Percentiles rank a stretch among this genome's conserved stretches.
Evolutionary conservation across 345 rosid species (phyloP).

Genomic region (Pistacia integerrima): DNA sequence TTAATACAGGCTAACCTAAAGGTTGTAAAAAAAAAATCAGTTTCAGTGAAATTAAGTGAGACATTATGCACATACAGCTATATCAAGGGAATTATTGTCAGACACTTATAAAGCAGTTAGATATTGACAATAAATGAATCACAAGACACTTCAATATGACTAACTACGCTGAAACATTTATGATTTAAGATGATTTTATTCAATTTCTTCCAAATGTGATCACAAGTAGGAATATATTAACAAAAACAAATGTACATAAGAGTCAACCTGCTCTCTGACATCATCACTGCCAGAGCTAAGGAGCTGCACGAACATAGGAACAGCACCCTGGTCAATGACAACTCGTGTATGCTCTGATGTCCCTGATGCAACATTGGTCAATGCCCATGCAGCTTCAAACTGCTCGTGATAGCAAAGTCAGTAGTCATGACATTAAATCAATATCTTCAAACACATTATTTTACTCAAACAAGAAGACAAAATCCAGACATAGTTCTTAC

Average conservation of each 20-base stretch:
- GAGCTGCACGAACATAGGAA: constrained; percentile 78
- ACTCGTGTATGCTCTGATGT: constrained; percentile 83
- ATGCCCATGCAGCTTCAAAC: constrained; percentile 96
- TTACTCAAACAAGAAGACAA: constrained; percentile 13
- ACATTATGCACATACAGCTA: background rate
- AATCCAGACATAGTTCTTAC: constrained; percentile 32
- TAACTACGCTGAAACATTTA: constrained; percentile 5
- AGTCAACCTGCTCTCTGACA: constrained; percentile 79
- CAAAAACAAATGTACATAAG: constrained; percentile 1
- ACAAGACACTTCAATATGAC: background rate
- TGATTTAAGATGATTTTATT: background rate
- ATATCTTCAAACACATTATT: constrained; percentile 1
- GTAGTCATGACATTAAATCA: constrained; percentile 13
- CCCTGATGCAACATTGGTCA: constrained; percentile 90
- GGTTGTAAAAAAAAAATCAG: too few species aligned
- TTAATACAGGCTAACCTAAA: background rate
- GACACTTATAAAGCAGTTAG: background rate
- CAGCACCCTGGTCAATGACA: constrained; percentile 81
- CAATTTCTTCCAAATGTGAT: background rate
- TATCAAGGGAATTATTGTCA: background rate
- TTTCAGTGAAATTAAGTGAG: too few species aligned
- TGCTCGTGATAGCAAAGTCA: constrained; percentile 31
- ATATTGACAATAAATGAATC: constrained; percentile 1
- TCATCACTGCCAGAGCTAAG: constrained; percentile 83
- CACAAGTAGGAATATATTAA: background rate